These are phyloP conservation scores for Backusella sp. DNA, from an alignment of 192 early-diverging fungal genomes.

Conservation along the genomic window DNA sequence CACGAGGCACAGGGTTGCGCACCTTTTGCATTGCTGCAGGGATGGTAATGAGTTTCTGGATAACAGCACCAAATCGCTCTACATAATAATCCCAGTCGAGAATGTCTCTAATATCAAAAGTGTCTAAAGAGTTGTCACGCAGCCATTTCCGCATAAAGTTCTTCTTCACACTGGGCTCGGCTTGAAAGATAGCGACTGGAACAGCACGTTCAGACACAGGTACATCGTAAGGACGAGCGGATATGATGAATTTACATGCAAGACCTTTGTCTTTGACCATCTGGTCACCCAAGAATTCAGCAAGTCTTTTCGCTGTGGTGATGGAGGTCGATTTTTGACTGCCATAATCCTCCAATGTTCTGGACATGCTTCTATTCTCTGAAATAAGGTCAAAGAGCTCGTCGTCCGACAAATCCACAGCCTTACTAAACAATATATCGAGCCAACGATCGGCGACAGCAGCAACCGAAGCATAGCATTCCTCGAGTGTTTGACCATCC, in stretches of 20 bases:
- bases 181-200: slow-evolving; percentile 92
- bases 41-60: slow-evolving; percentile 98
- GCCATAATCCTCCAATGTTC: slow-evolving; percentile 91
- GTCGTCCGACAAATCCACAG: slow-evolving; percentile 72
- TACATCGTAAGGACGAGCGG: slow-evolving; percentile 71
- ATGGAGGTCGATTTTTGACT: slow-evolving; percentile 93
- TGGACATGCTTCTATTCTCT: slow-evolving; percentile 97
- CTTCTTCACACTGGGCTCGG: slow-evolving; percentile 69
- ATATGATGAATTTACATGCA: slow-evolving; percentile 95
- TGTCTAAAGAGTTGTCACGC: slow-evolving; percentile 68
- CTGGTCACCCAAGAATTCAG: slow-evolving; percentile 96
- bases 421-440: slow-evolving; percentile 88
- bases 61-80: slow-evolving; percentile 92
- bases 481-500: slow-evolving; percentile 77
- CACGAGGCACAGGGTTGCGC: slow-evolving; percentile 88
- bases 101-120: slow-evolving; percentile 88
- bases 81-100: slow-evolving; percentile 98
- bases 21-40: slow-evolving; percentile 98
- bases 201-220: slow-evolving; percentile 95
- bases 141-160: slow-evolving; percentile 94
- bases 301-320: slow-evolving; percentile 89
- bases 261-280: slow-evolving; percentile 98
- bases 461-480: slow-evolving; percentile 90
- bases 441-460: slow-evolving; percentile 92
- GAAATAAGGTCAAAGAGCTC: slow-evolving; percentile 97